These are phyloP conservation scores for Daldinia eschscholtzii DNA, from an alignment of 2,329 filamentous ascomycete species.

Conservation along the genomic window DNA sequence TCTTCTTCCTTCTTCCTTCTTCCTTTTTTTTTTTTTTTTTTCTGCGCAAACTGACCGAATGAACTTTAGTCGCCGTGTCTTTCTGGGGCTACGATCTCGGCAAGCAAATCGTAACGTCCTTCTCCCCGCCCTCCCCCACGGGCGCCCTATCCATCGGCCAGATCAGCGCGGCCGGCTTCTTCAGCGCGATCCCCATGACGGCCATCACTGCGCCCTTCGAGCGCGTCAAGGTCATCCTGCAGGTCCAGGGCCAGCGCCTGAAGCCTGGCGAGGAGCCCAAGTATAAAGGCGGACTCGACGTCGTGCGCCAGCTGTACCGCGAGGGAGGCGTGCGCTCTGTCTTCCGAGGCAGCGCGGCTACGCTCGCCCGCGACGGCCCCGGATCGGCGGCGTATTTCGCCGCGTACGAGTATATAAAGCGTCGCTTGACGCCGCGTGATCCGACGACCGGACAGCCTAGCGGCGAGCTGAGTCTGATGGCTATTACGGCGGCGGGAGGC, in stretches of 20 bases:
- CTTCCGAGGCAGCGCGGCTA: constrained; percentile 91
- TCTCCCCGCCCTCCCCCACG: constrained; percentile 74
- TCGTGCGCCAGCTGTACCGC: constrained; percentile 91
- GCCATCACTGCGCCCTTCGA: constrained; percentile 99
- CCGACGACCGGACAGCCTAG: constrained; percentile 76
- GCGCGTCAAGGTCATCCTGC: constrained; percentile 97
- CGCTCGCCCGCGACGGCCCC: constrained; percentile 91
- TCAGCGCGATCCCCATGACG: constrained; percentile 98
- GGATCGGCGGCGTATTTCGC: constrained; percentile 97
- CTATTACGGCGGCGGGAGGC: constrained; percentile 88
- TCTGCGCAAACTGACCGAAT: too few relatives aligned
- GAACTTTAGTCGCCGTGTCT: constrained; percentile 79
- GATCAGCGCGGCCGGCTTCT: constrained; percentile 92
- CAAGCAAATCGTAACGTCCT: constrained; percentile 82
- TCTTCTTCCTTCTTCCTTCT: background rate
- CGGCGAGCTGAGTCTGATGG: constrained; percentile 83
- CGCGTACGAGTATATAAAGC: constrained; percentile 96
- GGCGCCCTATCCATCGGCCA: constrained; percentile 85
- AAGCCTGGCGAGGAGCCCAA: constrained; percentile 91
- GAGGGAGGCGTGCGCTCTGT: constrained; percentile 92
- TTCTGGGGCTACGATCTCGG: constrained; percentile 95
- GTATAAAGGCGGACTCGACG: constrained; percentile 88
- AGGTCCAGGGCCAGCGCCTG: constrained; percentile 91
- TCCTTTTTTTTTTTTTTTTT: too few relatives aligned
- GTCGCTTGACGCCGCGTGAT: constrained; percentile 84